Base-by-base conservation (phyloP, 176 grass and related monocot species). In the Pontederia paniculata region DNA sequence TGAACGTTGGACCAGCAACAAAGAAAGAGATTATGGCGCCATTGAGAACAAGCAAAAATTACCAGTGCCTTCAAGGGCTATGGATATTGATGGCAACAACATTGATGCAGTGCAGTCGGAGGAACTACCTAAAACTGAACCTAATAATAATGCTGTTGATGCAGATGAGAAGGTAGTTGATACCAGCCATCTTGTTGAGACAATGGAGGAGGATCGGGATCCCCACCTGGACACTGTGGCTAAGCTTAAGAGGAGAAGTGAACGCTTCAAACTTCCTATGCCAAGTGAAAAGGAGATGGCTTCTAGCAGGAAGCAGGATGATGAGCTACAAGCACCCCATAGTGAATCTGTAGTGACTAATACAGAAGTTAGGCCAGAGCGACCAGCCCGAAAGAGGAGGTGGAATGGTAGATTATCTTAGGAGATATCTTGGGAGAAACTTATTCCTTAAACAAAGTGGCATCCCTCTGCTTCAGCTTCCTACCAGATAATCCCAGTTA, bases 181-280 rank as follows among this genome's bases (percentile, higher is more conserved):
- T 77, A 62, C 44, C 61, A 80, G 74, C 21, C 80, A 88, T 63
- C 60, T 66, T 52, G 70, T 57, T 41, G 83, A 83, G 43, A 83
- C 74, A 75, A 73, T 22, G 0, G 17, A 42, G 1, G 81, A 88
- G 44, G 86, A 90, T 15, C 77, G 51, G 23, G 83, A 91, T 21
- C 79, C 71, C n/a, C 86, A 91, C 74, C 73, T 91, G 52, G 86
- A 97, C 69, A 97, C 93, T 16, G 75, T 93, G 14, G 94, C 89
- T 71, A 88, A 80, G 69, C 80, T 98, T 20, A 98, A 98, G 73
- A 84, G 83, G 66, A 69, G 87, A 59, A 98, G 94, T 67, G 94
- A 98, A 68, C 83, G 87, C 50, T 98, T 98, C 65, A 98, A 98
- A 66, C 83, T 88, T 73, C 94, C 94, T 13, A 91, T 98, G 94